These are phyloP conservation scores for Hanseniaspora valbyensis DNA, from an alignment of 805 yeast species.

Conservation along the genomic window DNA sequence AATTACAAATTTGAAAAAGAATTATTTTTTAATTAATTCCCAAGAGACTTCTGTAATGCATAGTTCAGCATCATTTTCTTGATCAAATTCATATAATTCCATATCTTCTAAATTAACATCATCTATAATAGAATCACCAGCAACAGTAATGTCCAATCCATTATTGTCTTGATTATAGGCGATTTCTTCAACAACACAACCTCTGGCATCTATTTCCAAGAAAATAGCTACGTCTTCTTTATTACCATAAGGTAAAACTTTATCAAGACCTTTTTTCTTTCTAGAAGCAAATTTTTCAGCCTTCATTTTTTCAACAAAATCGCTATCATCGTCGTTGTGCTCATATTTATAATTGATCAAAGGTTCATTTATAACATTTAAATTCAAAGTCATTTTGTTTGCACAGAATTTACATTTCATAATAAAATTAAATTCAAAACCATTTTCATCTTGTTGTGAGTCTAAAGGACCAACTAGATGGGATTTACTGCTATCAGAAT, in stretches of 20 bases:
- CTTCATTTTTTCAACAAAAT: slow-evolving; percentile 3
- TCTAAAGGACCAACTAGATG: slow-evolving; percentile 60
- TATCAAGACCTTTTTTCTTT: slow-evolving; percentile 16
- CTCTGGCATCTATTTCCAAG: slow-evolving; percentile 73
- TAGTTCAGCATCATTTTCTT: slow-evolving; percentile 67
- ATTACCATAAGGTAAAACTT: background rate
- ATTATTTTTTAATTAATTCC: slow-evolving; percentile 38
- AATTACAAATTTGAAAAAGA: background rate
- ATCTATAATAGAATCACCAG: slow-evolving; percentile 28
- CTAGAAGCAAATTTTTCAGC: slow-evolving; percentile 10
- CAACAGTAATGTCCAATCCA: slow-evolving; percentile 23
- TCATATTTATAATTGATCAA: slow-evolving; percentile 21
- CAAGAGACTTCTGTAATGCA: slow-evolving; percentile 65
- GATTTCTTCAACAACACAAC: slow-evolving; percentile 61
- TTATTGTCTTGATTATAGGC: slow-evolving; percentile 37
- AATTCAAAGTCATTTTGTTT: slow-evolving; percentile 24
- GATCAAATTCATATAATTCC: slow-evolving; percentile 96
- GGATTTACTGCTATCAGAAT: slow-evolving; percentile 51
- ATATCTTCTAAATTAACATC: slow-evolving; percentile 50
- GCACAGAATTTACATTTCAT: slow-evolving; percentile 62
- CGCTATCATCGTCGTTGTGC: slow-evolving; percentile 17
- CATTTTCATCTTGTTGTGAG: slow-evolving; percentile 44
- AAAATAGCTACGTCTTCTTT: slow-evolving; percentile 29
- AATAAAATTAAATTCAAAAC: slow-evolving; percentile 68
- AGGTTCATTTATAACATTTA: slow-evolving; percentile 22